A percentile compares a stretch with the other conserved stretches of the same genome.
Evolutionary conservation across 2,329 filamentous ascomycete species (phyloP).

Genomic region (Bipolaris victoriae): DNA sequence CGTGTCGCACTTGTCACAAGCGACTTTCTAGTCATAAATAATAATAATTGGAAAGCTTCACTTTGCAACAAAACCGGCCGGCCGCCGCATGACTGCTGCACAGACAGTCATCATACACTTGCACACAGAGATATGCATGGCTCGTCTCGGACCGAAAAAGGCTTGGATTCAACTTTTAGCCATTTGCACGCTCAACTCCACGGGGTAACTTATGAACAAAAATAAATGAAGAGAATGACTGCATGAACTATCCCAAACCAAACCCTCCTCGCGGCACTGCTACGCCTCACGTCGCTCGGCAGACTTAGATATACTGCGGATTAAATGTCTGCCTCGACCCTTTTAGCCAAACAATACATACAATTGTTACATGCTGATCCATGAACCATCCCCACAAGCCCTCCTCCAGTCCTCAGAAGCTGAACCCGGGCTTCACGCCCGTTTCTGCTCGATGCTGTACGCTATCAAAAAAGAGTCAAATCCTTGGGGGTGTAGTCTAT

Average conservation of each 20-base stretch:
- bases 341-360: constrained; percentile 47
- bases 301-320: constrained; percentile 38
- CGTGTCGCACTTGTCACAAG: too few species aligned
- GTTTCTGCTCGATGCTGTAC: constrained; percentile 37
- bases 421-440: constrained; percentile 30
- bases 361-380: constrained; percentile 41
- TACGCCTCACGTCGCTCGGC: constrained; percentile 21
- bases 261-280: constrained; percentile 29
- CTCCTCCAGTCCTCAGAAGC: constrained; percentile 34
- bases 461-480: constrained; percentile 43
- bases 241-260: constrained; percentile 35
- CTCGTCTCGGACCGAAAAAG: neutral
- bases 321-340: constrained; percentile 42
- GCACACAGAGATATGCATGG: neutral
- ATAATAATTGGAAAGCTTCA: too few species aligned
- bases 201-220: neutral
- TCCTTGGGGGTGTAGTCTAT: constrained; percentile 47
- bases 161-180: neutral
- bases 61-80: too few species aligned
- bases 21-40: too few species aligned
- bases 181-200: neutral
- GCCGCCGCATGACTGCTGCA: neutral
- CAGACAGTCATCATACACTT: neutral
- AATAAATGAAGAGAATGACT: constrained; percentile 34
- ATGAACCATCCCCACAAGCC: constrained; percentile 34